Percentiles rank a stretch among this genome's conserved stretches.
phyloP scores from a whole-genome alignment of 805 yeast genomes.

The Metschnikowia sp. region DNA sequence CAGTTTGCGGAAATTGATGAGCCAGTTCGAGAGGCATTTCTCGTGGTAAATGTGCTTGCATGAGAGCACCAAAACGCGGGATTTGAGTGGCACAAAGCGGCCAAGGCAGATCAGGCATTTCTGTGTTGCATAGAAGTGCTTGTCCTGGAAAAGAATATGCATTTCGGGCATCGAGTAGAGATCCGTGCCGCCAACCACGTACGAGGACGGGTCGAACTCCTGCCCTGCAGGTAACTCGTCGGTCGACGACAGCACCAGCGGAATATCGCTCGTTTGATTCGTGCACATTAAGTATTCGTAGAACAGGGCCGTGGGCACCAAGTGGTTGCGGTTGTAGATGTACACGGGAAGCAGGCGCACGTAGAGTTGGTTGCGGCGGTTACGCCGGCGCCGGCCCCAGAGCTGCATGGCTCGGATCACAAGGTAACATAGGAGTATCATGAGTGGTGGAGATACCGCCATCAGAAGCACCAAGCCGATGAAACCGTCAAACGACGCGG shows the following conservation, averaged over 20 bases:
- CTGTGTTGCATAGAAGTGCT: conserved; percentile 28
- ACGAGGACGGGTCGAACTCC: background rate
- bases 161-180: conserved; percentile 5
- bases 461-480: conserved; percentile 37
- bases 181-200: conserved; percentile 1
- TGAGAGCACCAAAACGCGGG: conserved; percentile 50
- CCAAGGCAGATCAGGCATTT: conserved; percentile 63
- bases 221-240: conserved; percentile 11
- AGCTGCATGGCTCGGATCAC: conserved; percentile 29
- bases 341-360: conserved; percentile 38
- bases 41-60: conserved; percentile 63
- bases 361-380: conserved; percentile 24
- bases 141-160: conserved; percentile 7
- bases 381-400: conserved; percentile 25
- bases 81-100: conserved; percentile 44
- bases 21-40: conserved; percentile 58
- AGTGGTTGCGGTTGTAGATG: conserved; percentile 34
- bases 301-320: conserved; percentile 26
- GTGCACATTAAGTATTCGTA: conserved; percentile 32
- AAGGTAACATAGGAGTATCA: conserved; percentile 34
- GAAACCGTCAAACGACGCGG: conserved; percentile 39
- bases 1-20: conserved; percentile 47
- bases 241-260: conserved; percentile 14
- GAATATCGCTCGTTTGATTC: conserved; percentile 21
- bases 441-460: conserved; percentile 40